Conservation (phyloP, 495 filamentous ascomycete genomes). For the Neurospora sp. region DNA sequence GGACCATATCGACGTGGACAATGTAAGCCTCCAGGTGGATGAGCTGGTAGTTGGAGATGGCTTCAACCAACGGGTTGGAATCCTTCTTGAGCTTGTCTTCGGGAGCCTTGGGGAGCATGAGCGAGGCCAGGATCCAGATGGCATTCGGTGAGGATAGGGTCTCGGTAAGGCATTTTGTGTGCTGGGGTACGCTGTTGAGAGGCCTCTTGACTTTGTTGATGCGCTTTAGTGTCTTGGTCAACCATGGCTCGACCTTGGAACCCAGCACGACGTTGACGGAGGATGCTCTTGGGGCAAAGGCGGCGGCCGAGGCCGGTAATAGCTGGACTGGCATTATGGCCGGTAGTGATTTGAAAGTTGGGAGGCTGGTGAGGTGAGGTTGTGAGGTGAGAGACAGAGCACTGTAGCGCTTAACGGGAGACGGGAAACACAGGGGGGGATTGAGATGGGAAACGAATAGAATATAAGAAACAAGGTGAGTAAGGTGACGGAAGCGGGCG, state of each 20-base stretch:
- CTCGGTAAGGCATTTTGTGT: constrained; percentile 93
- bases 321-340: constrained; percentile 80
- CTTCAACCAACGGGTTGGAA: constrained; percentile 79
- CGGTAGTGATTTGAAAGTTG: constrained; percentile 13
- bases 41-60: constrained; percentile 87
- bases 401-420: constrained; percentile 40
- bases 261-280: constrained; percentile 93
- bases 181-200: constrained; percentile 93
- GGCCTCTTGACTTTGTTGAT: constrained; percentile 97
- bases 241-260: constrained; percentile 92
- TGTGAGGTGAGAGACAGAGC: constrained; percentile 32
- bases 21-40: constrained; percentile 95
- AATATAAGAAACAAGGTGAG: constrained; percentile 39
- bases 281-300: constrained; percentile 83
- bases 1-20: constrained; percentile 98
- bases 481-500: constrained; percentile 43
- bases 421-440: constrained; percentile 11
- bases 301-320: constrained; percentile 88
- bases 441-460: constrained; percentile 41
- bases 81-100: constrained; percentile 81
- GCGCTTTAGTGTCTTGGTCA: constrained; percentile 92
- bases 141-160: constrained; percentile 83
- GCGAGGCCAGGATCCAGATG: constrained; percentile 90
- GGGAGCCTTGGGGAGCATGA: constrained; percentile 88
- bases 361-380: constrained; percentile 10